Evolutionary conservation across 345 rosid genomes (phyloP).

Genomic region (Lepidium sativum): DNA sequence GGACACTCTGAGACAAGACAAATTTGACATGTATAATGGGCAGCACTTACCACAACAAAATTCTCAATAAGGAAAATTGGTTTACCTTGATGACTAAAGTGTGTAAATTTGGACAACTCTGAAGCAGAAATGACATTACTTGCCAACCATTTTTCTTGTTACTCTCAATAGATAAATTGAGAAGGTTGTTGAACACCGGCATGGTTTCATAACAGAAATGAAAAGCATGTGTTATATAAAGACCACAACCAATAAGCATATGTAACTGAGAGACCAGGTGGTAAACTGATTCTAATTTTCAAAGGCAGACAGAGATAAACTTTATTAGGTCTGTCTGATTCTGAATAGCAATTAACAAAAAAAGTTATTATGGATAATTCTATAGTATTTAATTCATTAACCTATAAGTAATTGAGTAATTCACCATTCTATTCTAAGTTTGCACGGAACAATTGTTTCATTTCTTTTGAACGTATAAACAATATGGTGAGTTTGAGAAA

Average conservation of each 20-base stretch:
- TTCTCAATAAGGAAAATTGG: neutral
- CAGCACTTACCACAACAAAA: neutral
- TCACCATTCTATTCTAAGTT: no score
- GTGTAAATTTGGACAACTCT: neutral
- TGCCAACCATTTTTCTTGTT: neutral
- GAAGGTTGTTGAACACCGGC: neutral
- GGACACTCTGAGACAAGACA: neutral
- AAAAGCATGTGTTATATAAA: neutral
- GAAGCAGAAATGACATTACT: neutral
- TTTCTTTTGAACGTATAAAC: no score
- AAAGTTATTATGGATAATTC: no score
- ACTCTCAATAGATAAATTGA: neutral
- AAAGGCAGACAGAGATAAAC: no score
- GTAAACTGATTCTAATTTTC: neutral
- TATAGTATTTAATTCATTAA: no score
- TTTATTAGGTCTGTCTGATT: no score
- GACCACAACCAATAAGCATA: neutral
- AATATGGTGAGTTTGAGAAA: no score
- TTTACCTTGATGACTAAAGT: neutral
- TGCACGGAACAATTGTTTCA: no score
- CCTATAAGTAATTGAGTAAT: no score
- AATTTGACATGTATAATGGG: neutral
- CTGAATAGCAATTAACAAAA: no score
- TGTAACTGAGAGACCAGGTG: neutral
- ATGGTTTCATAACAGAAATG: neutral